Evolutionary conservation across 2,329 filamentous ascomycete species (phyloP).

Genomic region (Diaporthe vexans): DNA sequence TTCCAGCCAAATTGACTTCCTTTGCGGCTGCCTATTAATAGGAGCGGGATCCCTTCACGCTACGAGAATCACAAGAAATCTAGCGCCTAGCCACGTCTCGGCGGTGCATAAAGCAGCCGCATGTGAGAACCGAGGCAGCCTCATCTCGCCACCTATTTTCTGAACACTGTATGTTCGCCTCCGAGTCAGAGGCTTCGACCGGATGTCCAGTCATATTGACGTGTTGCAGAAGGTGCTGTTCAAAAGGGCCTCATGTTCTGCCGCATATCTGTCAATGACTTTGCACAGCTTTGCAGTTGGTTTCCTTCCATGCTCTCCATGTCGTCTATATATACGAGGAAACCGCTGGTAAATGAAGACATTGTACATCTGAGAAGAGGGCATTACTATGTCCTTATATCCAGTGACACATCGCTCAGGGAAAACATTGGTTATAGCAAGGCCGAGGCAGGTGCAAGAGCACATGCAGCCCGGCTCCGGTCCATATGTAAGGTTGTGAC

Average conservation of each 20-base stretch:
- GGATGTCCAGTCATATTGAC: neutral
- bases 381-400: neutral
- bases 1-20: too few relatives aligned
- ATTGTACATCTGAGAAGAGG: too few relatives aligned
- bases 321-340: too few relatives aligned
- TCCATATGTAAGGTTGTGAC: neutral
- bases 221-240: neutral
- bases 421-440: neutral
- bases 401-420: too few relatives aligned
- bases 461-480: neutral
- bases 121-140: neutral
- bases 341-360: too few relatives aligned
- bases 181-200: too few relatives aligned
- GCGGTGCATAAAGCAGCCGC: neutral
- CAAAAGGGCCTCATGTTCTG: too few relatives aligned
- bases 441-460: neutral
- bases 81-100: neutral
- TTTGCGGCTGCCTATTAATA: neutral
- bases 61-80: conserved; percentile 6
- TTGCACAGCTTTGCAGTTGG: too few relatives aligned
- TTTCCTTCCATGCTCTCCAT: neutral
- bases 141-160: too few relatives aligned
- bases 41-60: neutral
- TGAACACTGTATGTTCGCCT: neutral
- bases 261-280: too few relatives aligned